Percentiles rank a stretch among this genome's conserved stretches.
Evolutionary conservation across 2,329 filamentous ascomycete genomes (phyloP).

Genomic region (Myriosclerotinia duriaeana): DNA sequence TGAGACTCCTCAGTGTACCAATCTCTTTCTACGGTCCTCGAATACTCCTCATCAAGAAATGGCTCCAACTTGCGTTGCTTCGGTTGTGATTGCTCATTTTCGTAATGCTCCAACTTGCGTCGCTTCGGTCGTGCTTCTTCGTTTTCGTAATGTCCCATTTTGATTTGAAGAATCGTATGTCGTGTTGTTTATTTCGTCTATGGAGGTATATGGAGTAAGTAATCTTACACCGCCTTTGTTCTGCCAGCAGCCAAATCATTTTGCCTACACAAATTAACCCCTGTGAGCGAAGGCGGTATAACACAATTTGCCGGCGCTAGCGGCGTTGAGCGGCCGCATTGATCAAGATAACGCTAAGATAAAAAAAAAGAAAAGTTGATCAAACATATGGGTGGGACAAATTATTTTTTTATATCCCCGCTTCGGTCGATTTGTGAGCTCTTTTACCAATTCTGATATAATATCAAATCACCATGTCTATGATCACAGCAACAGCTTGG

Average conservation of each 20-base stretch:
- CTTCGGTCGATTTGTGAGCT: slow-evolving; percentile 11
- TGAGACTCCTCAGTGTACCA: slow-evolving; percentile 89
- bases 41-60: slow-evolving; percentile 64
- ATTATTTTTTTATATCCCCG: slow-evolving; percentile 22
- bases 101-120: slow-evolving; percentile 58
- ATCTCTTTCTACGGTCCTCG: slow-evolving; percentile 77
- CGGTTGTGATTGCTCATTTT: slow-evolving; percentile 49
- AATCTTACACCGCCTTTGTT: too few relatives aligned
- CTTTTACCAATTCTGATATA: background rate
- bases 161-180: slow-evolving; percentile 12
- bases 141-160: slow-evolving; percentile 44
- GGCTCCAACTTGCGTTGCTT: slow-evolving; percentile 66
- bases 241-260: too few relatives aligned
- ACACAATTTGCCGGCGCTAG: background rate
- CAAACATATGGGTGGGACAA: slow-evolving; percentile 3
- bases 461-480: slow-evolving; percentile 41
- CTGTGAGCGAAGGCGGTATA: background rate
- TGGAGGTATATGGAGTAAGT: too few relatives aligned
- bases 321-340: slow-evolving; percentile 19
- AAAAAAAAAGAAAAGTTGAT: slow-evolving; percentile 17
- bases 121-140: slow-evolving; percentile 56
- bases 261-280: too few relatives aligned
- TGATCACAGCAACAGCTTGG: slow-evolving; percentile 61
- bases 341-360: slow-evolving; percentile 21
- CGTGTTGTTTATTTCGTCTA: slow-evolving; percentile 8